A percentile compares a stretch with the other conserved stretches of the same genome.
Conservation (phyloP, 148 eudicot species). For the Vaccinium vitisidaea region DNA sequence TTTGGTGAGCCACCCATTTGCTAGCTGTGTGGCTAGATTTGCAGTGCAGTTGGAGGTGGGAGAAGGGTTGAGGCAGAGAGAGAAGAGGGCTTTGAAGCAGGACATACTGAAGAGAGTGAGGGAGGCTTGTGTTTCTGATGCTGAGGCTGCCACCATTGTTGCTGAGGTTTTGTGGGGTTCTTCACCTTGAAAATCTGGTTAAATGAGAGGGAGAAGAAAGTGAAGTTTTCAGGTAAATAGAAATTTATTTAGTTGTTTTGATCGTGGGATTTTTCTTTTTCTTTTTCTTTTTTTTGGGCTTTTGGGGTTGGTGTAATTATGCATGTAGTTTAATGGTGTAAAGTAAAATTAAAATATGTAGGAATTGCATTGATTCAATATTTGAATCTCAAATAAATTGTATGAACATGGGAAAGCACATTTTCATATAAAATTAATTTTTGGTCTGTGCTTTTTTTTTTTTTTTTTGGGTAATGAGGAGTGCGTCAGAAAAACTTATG, state of each 20-base stretch:
- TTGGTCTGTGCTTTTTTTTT: background rate
- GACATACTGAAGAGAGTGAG: constrained; percentile 56
- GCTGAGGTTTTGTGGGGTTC: constrained; percentile 97
- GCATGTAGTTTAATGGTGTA: constrained; percentile 7
- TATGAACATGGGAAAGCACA: background rate
- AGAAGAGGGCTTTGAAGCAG: constrained; percentile 67
- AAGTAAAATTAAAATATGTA: constrained; percentile 5
- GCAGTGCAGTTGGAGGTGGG: constrained; percentile 90
- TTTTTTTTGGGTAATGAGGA: no score
- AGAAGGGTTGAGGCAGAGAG: constrained; percentile 81
- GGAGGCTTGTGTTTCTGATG: constrained; percentile 60
- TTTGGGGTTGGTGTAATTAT: constrained; percentile 3
- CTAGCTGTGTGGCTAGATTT: constrained; percentile 73
- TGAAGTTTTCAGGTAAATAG: background rate
- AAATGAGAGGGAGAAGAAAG: background rate
- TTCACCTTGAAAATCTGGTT: constrained; percentile 40
- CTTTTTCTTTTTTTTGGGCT: background rate
- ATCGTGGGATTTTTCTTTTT: background rate
- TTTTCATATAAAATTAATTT: background rate
- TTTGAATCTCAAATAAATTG: background rate
- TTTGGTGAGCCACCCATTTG: constrained; percentile 58
- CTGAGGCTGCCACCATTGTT: constrained; percentile 74
- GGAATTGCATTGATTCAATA: constrained; percentile 19
- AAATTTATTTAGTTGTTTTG: background rate
- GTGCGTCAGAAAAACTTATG: no score